A percentile compares a stretch with the other conserved stretches of the same genome.
Conservation (phyloP, 257 asterid species). For the Solanum acaule region DNA sequence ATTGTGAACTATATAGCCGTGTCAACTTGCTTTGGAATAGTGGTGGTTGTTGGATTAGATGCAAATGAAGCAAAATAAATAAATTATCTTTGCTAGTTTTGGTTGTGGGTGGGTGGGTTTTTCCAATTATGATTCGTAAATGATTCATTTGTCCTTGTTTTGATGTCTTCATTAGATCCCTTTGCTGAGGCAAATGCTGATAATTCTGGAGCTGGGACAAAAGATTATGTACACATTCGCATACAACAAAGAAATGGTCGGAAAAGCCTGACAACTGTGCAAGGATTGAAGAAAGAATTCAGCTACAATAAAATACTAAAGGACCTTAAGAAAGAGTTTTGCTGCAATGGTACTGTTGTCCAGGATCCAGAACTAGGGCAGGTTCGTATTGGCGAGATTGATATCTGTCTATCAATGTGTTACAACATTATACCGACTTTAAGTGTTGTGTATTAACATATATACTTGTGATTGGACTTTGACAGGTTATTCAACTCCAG, state of each 20-base stretch:
- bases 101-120: not conserved
- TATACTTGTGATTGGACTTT: too few species aligned
- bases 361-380: slow-evolving; percentile 72
- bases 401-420: not conserved
- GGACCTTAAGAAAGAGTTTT: slow-evolving; percentile 63
- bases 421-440: not conserved
- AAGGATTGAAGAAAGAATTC: slow-evolving; percentile 64
- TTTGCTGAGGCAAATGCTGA: slow-evolving; percentile 78
- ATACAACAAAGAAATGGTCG: slow-evolving; percentile 65
- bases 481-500: slow-evolving; percentile 18
- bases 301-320: slow-evolving; percentile 64
- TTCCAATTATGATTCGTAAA: not conserved
- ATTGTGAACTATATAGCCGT: not conserved
- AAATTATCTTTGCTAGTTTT: not conserved
- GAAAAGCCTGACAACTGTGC: slow-evolving; percentile 69
- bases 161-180: slow-evolving; percentile 22
- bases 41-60: not conserved
- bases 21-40: not conserved
- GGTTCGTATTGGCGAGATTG: slow-evolving; percentile 14
- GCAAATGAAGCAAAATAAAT: not conserved
- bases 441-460: not conserved
- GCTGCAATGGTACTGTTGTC: slow-evolving; percentile 74
- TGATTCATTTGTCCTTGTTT: not conserved
- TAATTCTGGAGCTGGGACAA: slow-evolving; percentile 49
- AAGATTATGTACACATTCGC: slow-evolving; percentile 61